Conservation (phyloP, 1,139 yeast species). For the Protomyces lactucae-debilis region DNA sequence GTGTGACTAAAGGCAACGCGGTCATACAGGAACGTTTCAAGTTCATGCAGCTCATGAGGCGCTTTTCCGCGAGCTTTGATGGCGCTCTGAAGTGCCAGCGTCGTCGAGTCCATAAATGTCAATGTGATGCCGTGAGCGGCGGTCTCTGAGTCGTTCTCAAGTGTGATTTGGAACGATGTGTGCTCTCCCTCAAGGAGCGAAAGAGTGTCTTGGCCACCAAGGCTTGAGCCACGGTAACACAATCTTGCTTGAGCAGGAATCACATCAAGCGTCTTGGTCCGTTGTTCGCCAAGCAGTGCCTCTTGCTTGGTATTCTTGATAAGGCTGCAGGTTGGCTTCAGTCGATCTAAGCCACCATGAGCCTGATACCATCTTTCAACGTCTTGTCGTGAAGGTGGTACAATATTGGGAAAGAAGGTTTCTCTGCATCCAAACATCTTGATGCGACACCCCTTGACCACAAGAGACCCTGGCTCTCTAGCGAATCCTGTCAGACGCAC, state of each 20-base stretch:
- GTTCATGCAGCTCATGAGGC: conserved; percentile 63
- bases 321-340: conserved; percentile 9
- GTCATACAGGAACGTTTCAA: conserved; percentile 62
- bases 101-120: conserved; percentile 68
- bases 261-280: conserved; percentile 16
- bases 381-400: conserved; percentile 32
- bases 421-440: conserved; percentile 47
- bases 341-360: conserved; percentile 27
- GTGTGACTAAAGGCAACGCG: conserved; percentile 51
- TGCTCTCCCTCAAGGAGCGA: conserved; percentile 80
- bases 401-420: conserved; percentile 39
- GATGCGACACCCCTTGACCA: conserved; percentile 46
- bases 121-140: conserved; percentile 56
- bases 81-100: conserved; percentile 55
- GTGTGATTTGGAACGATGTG: conserved; percentile 47
- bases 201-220: conserved; percentile 46
- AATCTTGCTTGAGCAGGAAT: conserved; percentile 15
- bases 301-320: conserved; percentile 2
- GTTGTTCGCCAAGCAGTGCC: background rate
- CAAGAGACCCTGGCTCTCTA: conserved; percentile 43
- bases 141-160: conserved; percentile 56
- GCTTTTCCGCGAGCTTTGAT: conserved; percentile 39
- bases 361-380: conserved; percentile 35
- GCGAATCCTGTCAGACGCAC: conserved; percentile 48
- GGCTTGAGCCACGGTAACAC: conserved; percentile 37